Base-by-base conservation (phyloP, 306 rosid genomes). In the Gleditsia sinensis region DNA sequence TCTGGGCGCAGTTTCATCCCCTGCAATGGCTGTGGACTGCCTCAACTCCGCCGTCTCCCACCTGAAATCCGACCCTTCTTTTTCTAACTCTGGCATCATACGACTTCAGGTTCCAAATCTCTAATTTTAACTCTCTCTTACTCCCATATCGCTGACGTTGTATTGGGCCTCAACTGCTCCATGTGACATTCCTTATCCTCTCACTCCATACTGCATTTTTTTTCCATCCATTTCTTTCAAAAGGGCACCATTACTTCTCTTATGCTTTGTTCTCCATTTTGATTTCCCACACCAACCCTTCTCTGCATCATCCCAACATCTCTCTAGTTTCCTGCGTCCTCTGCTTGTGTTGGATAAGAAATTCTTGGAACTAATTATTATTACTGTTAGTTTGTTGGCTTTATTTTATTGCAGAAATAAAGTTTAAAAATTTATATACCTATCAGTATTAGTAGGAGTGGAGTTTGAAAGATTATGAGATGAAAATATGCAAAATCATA, bases 41-140 rank as follows among this genome's bases (percentile, higher is more conserved):
- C 93, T 94, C 74, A 76, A 63, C 72, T 55, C 73, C 37, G 82
- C 86, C n/a, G 69, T 94, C 75, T 80, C 90, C 0, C 68, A 79
- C 24, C 50, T 94, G 71, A 81, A 87, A 70, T 77, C 83, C 5
- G 85, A 88, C 9, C 80, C 91, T 36, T 96, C 97, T 7, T 67
- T 83, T 24, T 58, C 75, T 8, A n/a, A 83, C 65, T 84, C 96
- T 0, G 98, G 98, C 50, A 86, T 91, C 46, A 60, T 88, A 16
- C 90, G 91, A 42, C 87, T 88, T 45, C 91, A 88, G 77, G 93
- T 84, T 71, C 34, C 12, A n/a, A n/a, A n/a, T n/a, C n/a, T n/a
- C n/a, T 6, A 5, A 6, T 28, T 17, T 30, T 2, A 4, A 2
- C 16, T 2, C 30, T 49, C 51, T 16, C 10, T 51, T 30, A 21